Conservation (phyloP, 23 red algal species). For the Gracilaria vermiculophylla region DNA sequence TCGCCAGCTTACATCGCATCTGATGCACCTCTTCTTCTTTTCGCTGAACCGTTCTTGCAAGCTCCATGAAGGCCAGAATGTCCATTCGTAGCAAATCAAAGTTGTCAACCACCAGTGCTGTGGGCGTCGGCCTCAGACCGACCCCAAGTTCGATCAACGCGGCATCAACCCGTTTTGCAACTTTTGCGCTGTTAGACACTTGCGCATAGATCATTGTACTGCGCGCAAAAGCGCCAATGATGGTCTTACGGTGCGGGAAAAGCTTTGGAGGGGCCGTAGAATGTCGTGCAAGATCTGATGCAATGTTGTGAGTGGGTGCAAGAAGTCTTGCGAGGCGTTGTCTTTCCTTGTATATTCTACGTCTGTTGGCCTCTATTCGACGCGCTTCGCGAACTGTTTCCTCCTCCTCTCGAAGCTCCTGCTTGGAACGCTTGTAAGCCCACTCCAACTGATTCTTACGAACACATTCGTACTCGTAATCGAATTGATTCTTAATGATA, state of each 20-base stretch:
- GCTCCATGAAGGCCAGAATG: slow-evolving; percentile 75
- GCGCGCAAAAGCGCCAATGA: slow-evolving; percentile 69
- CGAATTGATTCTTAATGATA: slow-evolving; percentile 90
- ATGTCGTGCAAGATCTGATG: slow-evolving; percentile 25
- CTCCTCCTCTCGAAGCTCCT: slow-evolving; percentile 87
- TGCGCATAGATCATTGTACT: slow-evolving; percentile 81
- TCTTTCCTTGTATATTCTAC: slow-evolving; percentile 74
- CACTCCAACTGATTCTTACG: slow-evolving; percentile 90
- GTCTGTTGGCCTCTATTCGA: slow-evolving; percentile 74
- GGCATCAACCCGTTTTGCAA: slow-evolving; percentile 72
- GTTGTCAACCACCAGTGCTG: slow-evolving; percentile 72
- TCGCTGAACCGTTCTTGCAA: slow-evolving; percentile 64
- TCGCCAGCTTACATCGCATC: slow-evolving; percentile 62
- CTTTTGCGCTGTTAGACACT: slow-evolving; percentile 63
- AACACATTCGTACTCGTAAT: slow-evolving; percentile 92
- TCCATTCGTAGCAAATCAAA: slow-evolving; percentile 92
- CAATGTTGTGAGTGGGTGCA: slow-evolving; percentile 16
- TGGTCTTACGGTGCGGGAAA: slow-evolving; percentile 75
- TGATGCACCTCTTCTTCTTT: slow-evolving; percentile 95
- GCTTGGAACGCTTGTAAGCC: slow-evolving; percentile 63
- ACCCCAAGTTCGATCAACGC: slow-evolving; percentile 83
- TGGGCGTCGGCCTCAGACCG: slow-evolving; percentile 79
- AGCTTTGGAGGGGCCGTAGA: slow-evolving; percentile 29
- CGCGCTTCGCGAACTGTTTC: slow-evolving; percentile 77
- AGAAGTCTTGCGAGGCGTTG: slow-evolving; percentile 82